Evolutionary conservation across 805 yeast species (phyloP), one percentile per base, ranked within the genome.

Genomic region (Saturnispora hagleri): DNA sequence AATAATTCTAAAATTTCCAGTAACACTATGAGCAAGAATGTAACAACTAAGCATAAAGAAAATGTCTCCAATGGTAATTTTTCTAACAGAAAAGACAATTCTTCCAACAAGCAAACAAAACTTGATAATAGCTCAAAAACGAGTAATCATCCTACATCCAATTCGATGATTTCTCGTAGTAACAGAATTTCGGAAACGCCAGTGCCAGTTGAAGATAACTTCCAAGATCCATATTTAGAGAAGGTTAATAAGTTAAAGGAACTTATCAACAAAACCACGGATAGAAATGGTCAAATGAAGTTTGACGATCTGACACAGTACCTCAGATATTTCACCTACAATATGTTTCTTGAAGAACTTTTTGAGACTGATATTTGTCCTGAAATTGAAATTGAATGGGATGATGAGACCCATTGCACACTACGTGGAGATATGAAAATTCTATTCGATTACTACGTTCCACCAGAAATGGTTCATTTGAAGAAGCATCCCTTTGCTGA

Each of bases 341-440:
- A 81, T 50, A 62, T 84, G 51, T 82, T 80, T 53, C 68, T 81
- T 42, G 90, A 84, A 61, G 86, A 84, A 58, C 73, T 76, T 50
- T 66, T 72, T 26, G 76, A 73, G 27, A 69, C 71, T 17, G 71
- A 73, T 8, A 73, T 78, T 47, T 64, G 74, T 38, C 68, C 73
- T 0, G 76, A 77, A 49, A 73, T 80, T 56, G 65, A 71, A 8
- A 68, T 82, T 43, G 55, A 56, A 18, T 61, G 65, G 35, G 36
- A 42, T 17, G 28, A 42, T 26, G 69, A 72, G 7, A 24, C 20
- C 5, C 68, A 71, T 53, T 72, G 73, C 57, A 73, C 74, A 51
- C 62, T 76, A 18, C 67, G 64, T 3, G 66, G 79, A n/a, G 68
- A 69, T 28, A 62, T 70, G 50, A 70, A 75, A 10, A 78, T 73